Base-by-base conservation (phyloP, 208 protist genomes). In the Trypanosoma conorhini region DNA sequence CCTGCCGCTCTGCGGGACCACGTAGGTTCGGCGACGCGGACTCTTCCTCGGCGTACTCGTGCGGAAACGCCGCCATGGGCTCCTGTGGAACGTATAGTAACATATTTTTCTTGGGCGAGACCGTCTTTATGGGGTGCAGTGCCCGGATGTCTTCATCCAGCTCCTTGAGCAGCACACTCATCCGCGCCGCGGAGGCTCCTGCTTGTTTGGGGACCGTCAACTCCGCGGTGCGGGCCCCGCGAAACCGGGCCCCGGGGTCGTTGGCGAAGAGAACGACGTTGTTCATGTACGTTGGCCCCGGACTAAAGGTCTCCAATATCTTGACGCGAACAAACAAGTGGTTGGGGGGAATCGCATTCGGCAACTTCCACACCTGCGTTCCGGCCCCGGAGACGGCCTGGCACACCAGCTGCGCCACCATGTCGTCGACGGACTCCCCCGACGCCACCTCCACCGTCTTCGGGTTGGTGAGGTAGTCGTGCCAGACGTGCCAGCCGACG, bases 401-500 rank as follows among this genome's bases (percentile, higher is more conserved):
- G 55, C 91, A 96, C 17, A 93, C 70, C 8, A 93, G 72, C 24
- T 91, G 69, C 48, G 82, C 42, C n/a, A 40, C 46, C 77, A 93
- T 59, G 33, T 75, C 56, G 17, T 87, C 68, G 5, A 40, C 15
- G 0, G 83, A 81, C 26, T 71, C 74, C 19, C 88, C 91, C 5
- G 87, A 87, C 1, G 85, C 81, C 2, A 96, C 74, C 64, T 94
- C 87, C 7, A 96, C 89, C 46, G 69, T 76, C 62, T 85, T 89
- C 1, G 89, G 88, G 80, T 96, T 96, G 7, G 87, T 94, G 21
- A 87, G 51, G 69, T 91, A 92, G 70, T 94, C 87, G 58, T 92
- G 87, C 87, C 87, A 93, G 19, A 96, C 91, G 42, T 94, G 80
- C 89, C 91, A 96, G 3, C 91, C 91, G 8, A 77, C 87, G 73